Conservation (phyloP, 257 asterid species). For the Nicotiana undulata region DNA sequence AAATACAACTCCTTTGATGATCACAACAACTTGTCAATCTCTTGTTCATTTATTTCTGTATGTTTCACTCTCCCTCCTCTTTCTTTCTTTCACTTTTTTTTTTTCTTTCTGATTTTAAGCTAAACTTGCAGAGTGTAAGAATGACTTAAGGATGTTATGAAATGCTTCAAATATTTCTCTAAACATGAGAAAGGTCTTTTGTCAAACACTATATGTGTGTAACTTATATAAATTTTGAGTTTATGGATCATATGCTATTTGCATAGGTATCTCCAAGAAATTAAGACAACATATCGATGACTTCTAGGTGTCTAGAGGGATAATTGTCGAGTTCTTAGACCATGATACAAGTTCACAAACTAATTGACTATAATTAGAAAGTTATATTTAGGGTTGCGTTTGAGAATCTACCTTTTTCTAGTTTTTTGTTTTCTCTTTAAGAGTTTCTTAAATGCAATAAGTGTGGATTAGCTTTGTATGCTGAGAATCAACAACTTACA, state of each 20-base stretch:
- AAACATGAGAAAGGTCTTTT: neutral
- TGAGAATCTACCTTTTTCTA: neutral
- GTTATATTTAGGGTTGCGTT: neutral
- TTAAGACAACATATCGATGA: neutral
- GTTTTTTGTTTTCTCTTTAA: neutral
- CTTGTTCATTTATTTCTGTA: conserved; percentile 1
- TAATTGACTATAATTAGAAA: neutral
- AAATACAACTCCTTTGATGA: neutral
- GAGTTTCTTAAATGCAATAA: neutral
- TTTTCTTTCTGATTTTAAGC: neutral
- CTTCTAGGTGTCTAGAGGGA: neutral
- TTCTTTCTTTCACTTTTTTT: neutral
- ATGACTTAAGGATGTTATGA: conserved; percentile 1
- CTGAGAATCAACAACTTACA: neutral
- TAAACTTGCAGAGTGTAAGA: conserved; percentile 10
- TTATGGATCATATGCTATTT: neutral
- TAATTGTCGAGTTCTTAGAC: neutral
- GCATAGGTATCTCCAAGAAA: neutral
- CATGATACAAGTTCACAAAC: neutral
- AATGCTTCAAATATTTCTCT: conserved; percentile 1
- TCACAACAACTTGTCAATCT: neutral
- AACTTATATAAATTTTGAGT: neutral
- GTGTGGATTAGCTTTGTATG: neutral
- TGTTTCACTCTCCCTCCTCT: neutral
- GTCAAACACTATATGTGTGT: neutral